Conservation (phyloP, 2,329 filamentous ascomycete genomes). For the Colletotrichum incanum region DNA sequence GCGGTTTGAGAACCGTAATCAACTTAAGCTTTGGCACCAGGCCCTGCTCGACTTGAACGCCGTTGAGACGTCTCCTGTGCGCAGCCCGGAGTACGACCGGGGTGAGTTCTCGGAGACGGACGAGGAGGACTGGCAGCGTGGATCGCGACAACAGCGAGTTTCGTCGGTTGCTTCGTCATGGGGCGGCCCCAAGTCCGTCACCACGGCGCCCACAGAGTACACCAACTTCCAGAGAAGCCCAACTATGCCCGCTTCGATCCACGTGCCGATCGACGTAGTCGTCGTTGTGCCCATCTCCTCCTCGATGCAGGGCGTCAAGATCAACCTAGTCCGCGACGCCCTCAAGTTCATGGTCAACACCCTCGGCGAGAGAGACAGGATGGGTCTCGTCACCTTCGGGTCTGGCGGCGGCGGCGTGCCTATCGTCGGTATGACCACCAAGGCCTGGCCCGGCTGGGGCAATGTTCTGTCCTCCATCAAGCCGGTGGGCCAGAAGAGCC, state of each 20-base stretch:
- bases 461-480: slow-evolving; percentile 90
- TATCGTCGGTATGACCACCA: slow-evolving; percentile 98
- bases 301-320: slow-evolving; percentile 99
- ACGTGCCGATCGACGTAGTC: slow-evolving; percentile 95
- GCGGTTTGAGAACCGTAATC: slow-evolving; percentile 85
- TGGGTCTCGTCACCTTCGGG: slow-evolving; percentile 97
- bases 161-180: slow-evolving; percentile 89
- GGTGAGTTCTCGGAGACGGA: slow-evolving; percentile 85
- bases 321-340: slow-evolving; percentile 92
- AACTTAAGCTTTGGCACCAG: slow-evolving; percentile 92
- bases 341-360: slow-evolving; percentile 92
- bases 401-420: slow-evolving; percentile 94
- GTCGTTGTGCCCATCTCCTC: slow-evolving; percentile 97
- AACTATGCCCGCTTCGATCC: slow-evolving; percentile 69
- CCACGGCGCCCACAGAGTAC: slow-evolving; percentile 93
- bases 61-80: slow-evolving; percentile 74
- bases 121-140: slow-evolving; percentile 88
- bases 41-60: slow-evolving; percentile 88
- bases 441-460: slow-evolving; percentile 92
- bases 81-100: slow-evolving; percentile 84
- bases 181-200: slow-evolving; percentile 85
- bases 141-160: slow-evolving; percentile 74
- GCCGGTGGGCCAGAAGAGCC: slow-evolving; percentile 95
- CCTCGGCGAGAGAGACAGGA: slow-evolving; percentile 92
- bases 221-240: slow-evolving; percentile 76